Conservation (phyloP, 2,329 filamentous ascomycete species). For the Keithomyces neogunnii region DNA sequence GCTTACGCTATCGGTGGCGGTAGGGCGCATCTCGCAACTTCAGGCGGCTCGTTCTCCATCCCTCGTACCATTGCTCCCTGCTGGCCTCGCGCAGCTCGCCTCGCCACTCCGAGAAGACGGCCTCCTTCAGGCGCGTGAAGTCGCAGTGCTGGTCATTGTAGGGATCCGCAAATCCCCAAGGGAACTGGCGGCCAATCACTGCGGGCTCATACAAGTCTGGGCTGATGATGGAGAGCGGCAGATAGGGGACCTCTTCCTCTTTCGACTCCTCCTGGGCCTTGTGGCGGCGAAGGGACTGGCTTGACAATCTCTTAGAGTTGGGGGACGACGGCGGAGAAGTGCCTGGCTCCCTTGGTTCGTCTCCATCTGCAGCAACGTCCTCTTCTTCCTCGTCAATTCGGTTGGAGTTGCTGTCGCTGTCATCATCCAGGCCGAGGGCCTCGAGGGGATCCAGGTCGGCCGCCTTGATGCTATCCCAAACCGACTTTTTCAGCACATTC, state of each 20-base stretch:
- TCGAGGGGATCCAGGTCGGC: slow-evolving; percentile 84
- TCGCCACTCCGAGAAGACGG: slow-evolving; percentile 90
- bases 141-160: slow-evolving; percentile 90
- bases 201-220: slow-evolving; percentile 83
- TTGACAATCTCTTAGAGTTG: slow-evolving; percentile 37
- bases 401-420: slow-evolving; percentile 51
- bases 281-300: slow-evolving; percentile 34
- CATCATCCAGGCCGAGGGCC: slow-evolving; percentile 72
- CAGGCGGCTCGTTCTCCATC: slow-evolving; percentile 73
- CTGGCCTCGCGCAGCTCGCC: slow-evolving; percentile 83
- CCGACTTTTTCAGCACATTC: slow-evolving; percentile 80
- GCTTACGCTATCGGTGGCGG: slow-evolving; percentile 22
- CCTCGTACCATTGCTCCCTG: slow-evolving; percentile 89
- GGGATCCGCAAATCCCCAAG: slow-evolving; percentile 95
- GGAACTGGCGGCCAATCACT: slow-evolving; percentile 77
- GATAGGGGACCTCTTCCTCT: slow-evolving; percentile 54
- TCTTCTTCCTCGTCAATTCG: slow-evolving; percentile 45
- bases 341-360: slow-evolving; percentile 13
- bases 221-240: slow-evolving; percentile 88
- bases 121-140: slow-evolving; percentile 81
- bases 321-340: slow-evolving; percentile 26
- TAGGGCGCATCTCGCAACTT: slow-evolving; percentile 42
- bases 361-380: slow-evolving; percentile 18
- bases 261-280: slow-evolving; percentile 37
- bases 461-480: slow-evolving; percentile 80